Percentiles rank a stretch among this genome's conserved stretches.
Evolutionary conservation across 345 rosid genomes (phyloP).

Genomic region (Psidium friedrichsthalianum): DNA sequence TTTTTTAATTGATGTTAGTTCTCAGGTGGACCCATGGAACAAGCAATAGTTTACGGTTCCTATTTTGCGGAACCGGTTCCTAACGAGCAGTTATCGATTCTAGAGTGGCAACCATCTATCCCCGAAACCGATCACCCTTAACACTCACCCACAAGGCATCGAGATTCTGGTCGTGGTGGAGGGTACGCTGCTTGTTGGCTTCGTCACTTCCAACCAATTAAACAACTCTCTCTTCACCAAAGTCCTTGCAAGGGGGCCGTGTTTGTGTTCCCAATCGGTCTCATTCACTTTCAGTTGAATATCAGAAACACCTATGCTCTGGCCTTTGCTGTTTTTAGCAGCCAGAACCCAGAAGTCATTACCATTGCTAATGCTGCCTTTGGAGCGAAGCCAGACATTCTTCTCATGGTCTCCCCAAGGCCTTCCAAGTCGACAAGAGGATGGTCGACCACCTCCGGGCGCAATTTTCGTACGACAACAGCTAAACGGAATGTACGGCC

Average conservation of each 20-base stretch:
- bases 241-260: slow-evolving; percentile 2
- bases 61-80: too few species aligned
- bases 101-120: too few species aligned
- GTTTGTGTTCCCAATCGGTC: slow-evolving; percentile 3
- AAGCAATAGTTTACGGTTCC: too few species aligned
- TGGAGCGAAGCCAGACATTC: slow-evolving; percentile 4
- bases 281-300: slow-evolving; percentile 9
- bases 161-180: slow-evolving; percentile 1
- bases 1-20: too few species aligned
- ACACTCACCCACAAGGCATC: slow-evolving; percentile 2
- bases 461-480: slow-evolving; percentile 1
- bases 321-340: slow-evolving; percentile 6
- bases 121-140: too few species aligned
- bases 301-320: slow-evolving; percentile 2
- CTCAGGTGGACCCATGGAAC: too few species aligned
- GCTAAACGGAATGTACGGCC: background rate
- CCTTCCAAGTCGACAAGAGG: slow-evolving; percentile 7
- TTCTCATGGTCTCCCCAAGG: background rate
- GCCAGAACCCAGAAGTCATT: slow-evolving; percentile 7
- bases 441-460: background rate
- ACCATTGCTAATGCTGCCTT: slow-evolving; percentile 2
- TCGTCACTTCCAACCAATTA: slow-evolving; percentile 9
- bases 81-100: too few species aligned
- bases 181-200: slow-evolving; percentile 7
- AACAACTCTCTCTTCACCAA: slow-evolving; percentile 7